Conservation (phyloP, 192 early-diverging fungal genomes). For the Entomortierella parvispora region DNA sequence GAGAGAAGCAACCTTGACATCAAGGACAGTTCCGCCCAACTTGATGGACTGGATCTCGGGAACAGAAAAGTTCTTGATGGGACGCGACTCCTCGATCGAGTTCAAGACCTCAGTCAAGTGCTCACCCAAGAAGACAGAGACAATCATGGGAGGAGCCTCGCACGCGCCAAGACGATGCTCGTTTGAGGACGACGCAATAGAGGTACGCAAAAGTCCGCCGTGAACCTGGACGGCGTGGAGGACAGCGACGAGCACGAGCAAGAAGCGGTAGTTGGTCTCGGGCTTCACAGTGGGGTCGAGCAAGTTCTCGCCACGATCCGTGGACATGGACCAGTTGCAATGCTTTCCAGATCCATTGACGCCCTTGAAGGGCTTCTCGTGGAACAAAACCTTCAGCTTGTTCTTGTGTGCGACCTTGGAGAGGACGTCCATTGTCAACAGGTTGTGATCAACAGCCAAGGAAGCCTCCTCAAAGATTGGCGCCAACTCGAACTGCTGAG, state of each 20-base stretch:
- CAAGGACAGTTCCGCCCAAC: constrained; percentile 91
- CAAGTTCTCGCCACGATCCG: constrained; percentile 96
- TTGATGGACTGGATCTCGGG: constrained; percentile 89
- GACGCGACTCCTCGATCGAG: constrained; percentile 85
- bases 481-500: constrained; percentile 97
- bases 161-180: constrained; percentile 98
- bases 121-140: too few species aligned
- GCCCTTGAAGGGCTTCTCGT: constrained; percentile 99
- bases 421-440: constrained; percentile 96
- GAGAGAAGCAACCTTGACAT: constrained; percentile 90
- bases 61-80: constrained; percentile 83
- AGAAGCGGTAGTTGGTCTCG: constrained; percentile 98
- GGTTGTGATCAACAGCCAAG: constrained; percentile 98
- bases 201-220: constrained; percentile 89
- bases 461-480: constrained; percentile 98
- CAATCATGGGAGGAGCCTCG: constrained; percentile 87
- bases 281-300: constrained; percentile 95
- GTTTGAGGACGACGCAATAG: constrained; percentile 94
- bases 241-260: constrained; percentile 92
- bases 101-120: constrained; percentile 83
- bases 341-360: constrained; percentile 99
- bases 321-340: constrained; percentile 98
- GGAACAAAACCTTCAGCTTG: constrained; percentile 96
- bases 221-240: constrained; percentile 94
- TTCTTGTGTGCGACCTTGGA: constrained; percentile 98